A percentile compares a stretch with the other conserved stretches of the same genome.
Evolutionary conservation across 495 filamentous ascomycete species (phyloP).

Genomic region (Durotheca rogersii): DNA sequence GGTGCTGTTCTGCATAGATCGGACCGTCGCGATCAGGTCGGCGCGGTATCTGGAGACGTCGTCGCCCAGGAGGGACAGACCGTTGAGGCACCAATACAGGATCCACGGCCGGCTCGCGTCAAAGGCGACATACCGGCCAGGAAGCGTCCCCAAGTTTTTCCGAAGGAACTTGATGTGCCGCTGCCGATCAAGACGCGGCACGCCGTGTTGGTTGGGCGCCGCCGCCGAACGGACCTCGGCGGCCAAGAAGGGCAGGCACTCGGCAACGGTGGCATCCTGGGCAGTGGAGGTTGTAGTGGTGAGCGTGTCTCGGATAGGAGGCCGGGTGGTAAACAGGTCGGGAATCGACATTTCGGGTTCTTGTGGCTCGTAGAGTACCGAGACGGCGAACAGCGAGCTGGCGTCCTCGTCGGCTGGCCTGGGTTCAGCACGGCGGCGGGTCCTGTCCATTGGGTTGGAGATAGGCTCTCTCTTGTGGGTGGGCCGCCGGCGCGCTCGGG

Average conservation of each 20-base stretch:
- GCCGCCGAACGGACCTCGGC: constrained; percentile 47
- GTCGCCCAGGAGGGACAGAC: constrained; percentile 69
- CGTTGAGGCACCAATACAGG: constrained; percentile 84
- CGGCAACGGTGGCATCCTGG: constrained; percentile 66
- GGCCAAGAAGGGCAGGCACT: constrained; percentile 69
- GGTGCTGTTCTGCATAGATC: constrained; percentile 73
- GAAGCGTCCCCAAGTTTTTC: constrained; percentile 62
- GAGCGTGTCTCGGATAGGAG: constrained; percentile 66
- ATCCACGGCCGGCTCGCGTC: constrained; percentile 92
- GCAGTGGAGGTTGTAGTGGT: constrained; percentile 64
- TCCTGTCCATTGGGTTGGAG: constrained; percentile 1
- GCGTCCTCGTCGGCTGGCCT: constrained; percentile 8
- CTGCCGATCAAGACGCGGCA: constrained; percentile 69
- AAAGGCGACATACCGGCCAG: constrained; percentile 61
- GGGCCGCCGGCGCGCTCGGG: constrained; percentile 32
- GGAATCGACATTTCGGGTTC: constrained; percentile 49
- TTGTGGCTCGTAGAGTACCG: constrained; percentile 30
- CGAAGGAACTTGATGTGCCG: constrained; percentile 77
- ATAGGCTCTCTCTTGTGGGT: constrained; percentile 18
- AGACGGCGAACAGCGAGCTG: constrained; percentile 8
- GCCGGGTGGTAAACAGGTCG: constrained; percentile 61
- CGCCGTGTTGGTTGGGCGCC: constrained; percentile 69
- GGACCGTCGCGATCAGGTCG: constrained; percentile 67
- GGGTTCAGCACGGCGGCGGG: constrained; percentile 7
- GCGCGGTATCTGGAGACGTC: constrained; percentile 70